A percentile compares a stretch with the other conserved stretches of the same genome.
phyloP scores from a whole-genome alignment of 139 green algal genomes.

The Chlorella sp. region DNA sequence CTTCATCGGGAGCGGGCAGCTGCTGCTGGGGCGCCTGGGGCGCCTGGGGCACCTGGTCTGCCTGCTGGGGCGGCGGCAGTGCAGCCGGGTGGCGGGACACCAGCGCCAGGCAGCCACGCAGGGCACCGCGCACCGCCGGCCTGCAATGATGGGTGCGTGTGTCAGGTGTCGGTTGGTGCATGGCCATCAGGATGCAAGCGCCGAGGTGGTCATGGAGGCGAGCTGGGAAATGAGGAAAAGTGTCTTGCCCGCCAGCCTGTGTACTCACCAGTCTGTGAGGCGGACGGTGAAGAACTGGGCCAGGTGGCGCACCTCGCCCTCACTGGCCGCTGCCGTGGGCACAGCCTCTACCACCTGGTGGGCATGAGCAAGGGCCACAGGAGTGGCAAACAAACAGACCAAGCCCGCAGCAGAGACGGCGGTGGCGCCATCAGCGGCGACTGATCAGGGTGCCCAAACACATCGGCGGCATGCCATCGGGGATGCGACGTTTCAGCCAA shows the following conservation, averaged over 20 bases:
- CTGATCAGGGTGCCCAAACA: background rate
- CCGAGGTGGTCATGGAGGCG: too few species aligned
- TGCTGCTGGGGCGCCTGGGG: background rate
- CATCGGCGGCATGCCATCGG: background rate
- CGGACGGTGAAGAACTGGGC: conserved; percentile 45
- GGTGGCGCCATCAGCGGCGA: background rate
- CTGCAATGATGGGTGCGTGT: background rate
- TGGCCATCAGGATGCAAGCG: too few species aligned
- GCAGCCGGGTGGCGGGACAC: background rate
- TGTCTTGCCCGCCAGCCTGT: too few species aligned
- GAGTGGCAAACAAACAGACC: background rate
- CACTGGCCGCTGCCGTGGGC: background rate
- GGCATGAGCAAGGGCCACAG: background rate
- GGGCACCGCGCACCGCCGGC: conserved; percentile 39
- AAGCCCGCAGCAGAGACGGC: background rate
- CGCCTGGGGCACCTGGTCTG: background rate
- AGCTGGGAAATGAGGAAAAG: too few species aligned
- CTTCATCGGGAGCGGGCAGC: background rate
- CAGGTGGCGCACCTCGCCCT: conserved; percentile 25
- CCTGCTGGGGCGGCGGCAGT: background rate
- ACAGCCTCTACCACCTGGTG: conserved; percentile 28
- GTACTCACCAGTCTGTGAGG: conserved; percentile 37
- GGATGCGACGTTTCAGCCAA: background rate
- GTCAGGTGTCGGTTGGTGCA: background rate
- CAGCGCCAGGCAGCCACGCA: conserved; percentile 39